Base-by-base conservation (phyloP, 768 basidiomycete genomes). In the Rickenella mellea region DNA sequence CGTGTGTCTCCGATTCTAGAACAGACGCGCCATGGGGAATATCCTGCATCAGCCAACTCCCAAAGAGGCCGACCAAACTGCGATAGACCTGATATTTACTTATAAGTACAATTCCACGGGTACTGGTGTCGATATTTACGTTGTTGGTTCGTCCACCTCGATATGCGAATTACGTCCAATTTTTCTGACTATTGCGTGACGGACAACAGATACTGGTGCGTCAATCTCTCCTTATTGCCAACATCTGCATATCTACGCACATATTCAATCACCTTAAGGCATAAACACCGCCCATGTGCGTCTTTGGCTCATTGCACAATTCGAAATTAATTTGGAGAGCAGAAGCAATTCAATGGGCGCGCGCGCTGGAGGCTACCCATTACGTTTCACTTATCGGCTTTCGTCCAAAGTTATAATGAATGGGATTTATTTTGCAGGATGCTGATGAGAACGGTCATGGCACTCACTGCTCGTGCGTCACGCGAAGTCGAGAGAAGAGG, bases 381-480 rank as follows among this genome's bases (percentile, higher is more conserved):
- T 47, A 19, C 14, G 44, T 45, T 24, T 27, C 9, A 46, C 40
- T 22, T 24, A 29, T 6, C 17, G 15, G 5, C 19, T 25, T 12
- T n/a, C 21, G 10, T 20, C 33, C 25, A 9, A 11, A 11, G 22
- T 25, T 11, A 25, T 17, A 8, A 27, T 21, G 19, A 28, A 14
- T 14, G 36, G 44, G 11, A 6, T 11, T 27, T 4, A 31, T 12
- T 27, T 45, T 35, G 22, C 46, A 47, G 45, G 33, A 51, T 26
- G 52, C 53, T 28, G 68, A 70, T 48, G 64, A 61, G n/a, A 53
- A 65, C 47, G 68, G 67, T 14, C 68, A 70, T 43, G 69, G 68
- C 17, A 68, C 69, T 27, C 67, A 67, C 48, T 52, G 45, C 32
- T 45, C 54, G 45, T 51, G 15, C 21, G 50, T 51, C n/a, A 2